Evolutionary conservation across 208 protist species (phyloP).

Genomic region (Tetramitus jugosus): DNA sequence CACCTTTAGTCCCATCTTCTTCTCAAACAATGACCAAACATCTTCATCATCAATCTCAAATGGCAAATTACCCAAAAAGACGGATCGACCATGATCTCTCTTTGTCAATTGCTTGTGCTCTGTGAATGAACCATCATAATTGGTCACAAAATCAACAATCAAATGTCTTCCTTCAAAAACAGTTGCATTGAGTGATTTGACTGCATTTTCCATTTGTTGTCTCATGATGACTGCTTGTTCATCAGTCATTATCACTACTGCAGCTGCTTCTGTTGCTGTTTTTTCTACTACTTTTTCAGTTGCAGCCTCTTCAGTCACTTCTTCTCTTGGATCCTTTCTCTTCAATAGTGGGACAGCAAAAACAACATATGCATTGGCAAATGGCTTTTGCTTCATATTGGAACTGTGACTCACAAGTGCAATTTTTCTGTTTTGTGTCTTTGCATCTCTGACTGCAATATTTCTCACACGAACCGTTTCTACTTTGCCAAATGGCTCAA

Average conservation of each 20-base stretch:
- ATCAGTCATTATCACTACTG: no score
- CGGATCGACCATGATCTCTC: background rate
- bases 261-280: no score
- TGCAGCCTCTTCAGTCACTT: no score
- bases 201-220: background rate
- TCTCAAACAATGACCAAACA: background rate
- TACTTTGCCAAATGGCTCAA: background rate
- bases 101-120: background rate
- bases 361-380: background rate
- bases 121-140: no score
- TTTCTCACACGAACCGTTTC: background rate
- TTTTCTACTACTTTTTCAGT: no score
- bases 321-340: no score
- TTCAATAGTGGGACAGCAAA: no score
- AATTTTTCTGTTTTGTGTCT: background rate
- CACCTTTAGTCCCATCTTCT: background rate
- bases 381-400: background rate
- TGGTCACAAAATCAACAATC: background rate
- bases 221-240: background rate
- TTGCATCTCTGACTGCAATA: background rate
- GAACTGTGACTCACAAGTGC: no score
- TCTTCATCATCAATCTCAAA: conserved; percentile 22
- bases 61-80: conserved; percentile 14
- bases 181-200: background rate
- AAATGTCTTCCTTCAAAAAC: background rate